Percentiles rank a stretch among this genome's conserved stretches.
These are phyloP conservation scores for Fraxinus xanthoxyloides DNA, from an alignment of 305 asterid species.

Conservation along the genomic window DNA sequence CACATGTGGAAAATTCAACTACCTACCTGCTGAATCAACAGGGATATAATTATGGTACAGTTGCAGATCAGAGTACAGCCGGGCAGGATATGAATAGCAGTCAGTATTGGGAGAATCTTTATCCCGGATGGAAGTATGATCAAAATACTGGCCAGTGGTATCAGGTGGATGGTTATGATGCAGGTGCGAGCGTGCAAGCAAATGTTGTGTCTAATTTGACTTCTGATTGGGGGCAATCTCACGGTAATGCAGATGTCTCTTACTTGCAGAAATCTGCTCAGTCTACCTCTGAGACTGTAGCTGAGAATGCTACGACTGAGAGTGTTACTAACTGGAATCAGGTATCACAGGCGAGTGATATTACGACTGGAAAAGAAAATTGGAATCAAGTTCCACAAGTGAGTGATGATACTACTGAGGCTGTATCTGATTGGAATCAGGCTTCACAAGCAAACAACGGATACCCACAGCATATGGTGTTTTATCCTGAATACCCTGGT, in stretches of 20 bases:
- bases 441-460: slow-evolving; percentile 50
- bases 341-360: slow-evolving; percentile 35
- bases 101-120: slow-evolving; percentile 72
- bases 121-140: slow-evolving; percentile 95
- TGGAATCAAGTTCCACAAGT: slow-evolving; percentile 61
- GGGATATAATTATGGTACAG: slow-evolving; percentile 36
- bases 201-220: slow-evolving; percentile 31
- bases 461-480: slow-evolving; percentile 82
- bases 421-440: slow-evolving; percentile 55
- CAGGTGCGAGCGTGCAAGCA: slow-evolving; percentile 39
- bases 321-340: slow-evolving; percentile 62
- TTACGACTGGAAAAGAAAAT: slow-evolving; percentile 24
- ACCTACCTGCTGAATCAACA: slow-evolving; percentile 35
- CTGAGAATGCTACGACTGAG: slow-evolving; percentile 54
- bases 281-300: slow-evolving; percentile 48
- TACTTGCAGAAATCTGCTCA: slow-evolving; percentile 70
- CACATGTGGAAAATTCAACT: slow-evolving; percentile 29
- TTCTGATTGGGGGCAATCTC: slow-evolving; percentile 44
- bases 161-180: slow-evolving; percentile 62
- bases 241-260: slow-evolving; percentile 51
- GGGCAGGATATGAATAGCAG: slow-evolving; percentile 49
- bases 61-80: slow-evolving; percentile 22
- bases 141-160: slow-evolving; percentile 74
- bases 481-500: slow-evolving; percentile 91
- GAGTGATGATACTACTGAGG: slow-evolving; percentile 32